Evolutionary conservation across 345 rosid species (phyloP).

Genomic region (Moricandia arvensis): DNA sequence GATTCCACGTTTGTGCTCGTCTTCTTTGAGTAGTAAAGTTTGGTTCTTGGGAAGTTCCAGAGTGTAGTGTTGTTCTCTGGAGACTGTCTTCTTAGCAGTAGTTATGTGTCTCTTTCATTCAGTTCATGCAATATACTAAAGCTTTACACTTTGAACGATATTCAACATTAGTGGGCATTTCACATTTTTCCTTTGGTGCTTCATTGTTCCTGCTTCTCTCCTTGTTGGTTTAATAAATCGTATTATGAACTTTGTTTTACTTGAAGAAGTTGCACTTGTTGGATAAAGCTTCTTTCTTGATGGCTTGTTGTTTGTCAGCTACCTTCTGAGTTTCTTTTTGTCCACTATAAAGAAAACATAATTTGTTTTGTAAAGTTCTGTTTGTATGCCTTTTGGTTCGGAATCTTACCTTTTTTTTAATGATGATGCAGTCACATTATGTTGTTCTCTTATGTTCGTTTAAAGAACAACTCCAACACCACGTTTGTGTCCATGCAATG

Average conservation of each 20-base stretch:
- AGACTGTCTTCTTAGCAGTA: not conserved
- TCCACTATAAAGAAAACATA: not conserved
- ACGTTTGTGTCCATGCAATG: slow-evolving; percentile 87
- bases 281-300: slow-evolving; percentile 3
- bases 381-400: slow-evolving; percentile 10
- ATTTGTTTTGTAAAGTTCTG: slow-evolving; percentile 4
- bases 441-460: slow-evolving; percentile 68
- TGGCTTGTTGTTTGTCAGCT: slow-evolving; percentile 7
- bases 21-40: not conserved
- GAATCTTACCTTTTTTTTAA: not conserved
- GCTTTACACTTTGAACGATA: not conserved
- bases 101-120: not conserved
- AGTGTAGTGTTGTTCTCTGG: not conserved
- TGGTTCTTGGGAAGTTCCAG: not conserved
- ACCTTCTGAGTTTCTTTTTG: not conserved
- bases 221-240: not conserved
- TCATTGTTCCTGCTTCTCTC: not conserved
- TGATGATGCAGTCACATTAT: slow-evolving; percentile 67
- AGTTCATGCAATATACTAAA: not conserved
- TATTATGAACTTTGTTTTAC: not conserved
- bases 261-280: not conserved
- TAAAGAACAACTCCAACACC: slow-evolving; percentile 85
- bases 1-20: not conserved
- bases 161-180: not conserved
- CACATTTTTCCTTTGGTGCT: not conserved